phyloP scores from a whole-genome alignment of 169 alveolate genomes.

The Cryptosporidium meleagridis region DNA sequence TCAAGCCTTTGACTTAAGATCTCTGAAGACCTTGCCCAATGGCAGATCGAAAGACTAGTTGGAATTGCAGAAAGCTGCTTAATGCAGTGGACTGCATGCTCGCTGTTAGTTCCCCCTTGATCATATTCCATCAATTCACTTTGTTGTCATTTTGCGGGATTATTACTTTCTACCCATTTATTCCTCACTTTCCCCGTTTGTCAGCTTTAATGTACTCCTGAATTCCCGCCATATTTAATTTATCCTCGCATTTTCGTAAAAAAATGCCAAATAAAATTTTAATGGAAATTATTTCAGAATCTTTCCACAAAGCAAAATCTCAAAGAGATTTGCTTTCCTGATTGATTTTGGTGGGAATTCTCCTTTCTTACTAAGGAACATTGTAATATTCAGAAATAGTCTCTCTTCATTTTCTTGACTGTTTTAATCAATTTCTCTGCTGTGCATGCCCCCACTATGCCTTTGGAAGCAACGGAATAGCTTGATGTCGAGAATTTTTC shows the following conservation, averaged over 20 bases:
- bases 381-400: background rate
- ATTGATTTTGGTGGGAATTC: too few relatives aligned
- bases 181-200: background rate
- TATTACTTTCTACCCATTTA: background rate
- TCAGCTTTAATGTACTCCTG: too few relatives aligned
- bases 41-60: constrained; percentile 64
- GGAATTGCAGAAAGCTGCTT: constrained; percentile 44
- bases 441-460: background rate
- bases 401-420: too few relatives aligned
- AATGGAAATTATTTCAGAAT: background rate
- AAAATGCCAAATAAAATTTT: background rate
- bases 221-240: background rate
- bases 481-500: background rate
- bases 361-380: background rate
- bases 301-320: background rate
- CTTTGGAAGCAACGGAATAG: constrained; percentile 35
- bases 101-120: background rate
- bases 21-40: constrained; percentile 40
- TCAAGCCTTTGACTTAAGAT: constrained; percentile 19
- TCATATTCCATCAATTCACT: constrained; percentile 33
- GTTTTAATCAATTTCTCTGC: background rate
- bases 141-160: background rate
- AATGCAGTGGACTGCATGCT: constrained; percentile 8
- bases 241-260: background rate
- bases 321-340: background rate